Evolutionary conservation across 225 moss, liverwort and hornwort species (phyloP).

Genomic region (Sphagnum contortum): DNA sequence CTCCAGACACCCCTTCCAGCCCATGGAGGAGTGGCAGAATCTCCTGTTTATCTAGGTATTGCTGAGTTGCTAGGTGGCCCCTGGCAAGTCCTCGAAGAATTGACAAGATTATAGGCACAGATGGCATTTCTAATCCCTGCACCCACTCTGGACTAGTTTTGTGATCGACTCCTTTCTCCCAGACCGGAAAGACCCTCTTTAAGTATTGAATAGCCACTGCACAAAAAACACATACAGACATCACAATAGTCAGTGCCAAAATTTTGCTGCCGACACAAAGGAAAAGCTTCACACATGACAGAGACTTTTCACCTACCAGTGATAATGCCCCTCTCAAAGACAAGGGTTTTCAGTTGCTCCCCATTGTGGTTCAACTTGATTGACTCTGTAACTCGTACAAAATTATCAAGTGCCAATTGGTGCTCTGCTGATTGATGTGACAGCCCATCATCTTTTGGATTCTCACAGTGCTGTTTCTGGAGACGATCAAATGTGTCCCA

Average conservation of each 20-base stretch:
- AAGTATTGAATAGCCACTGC: constrained; percentile 77
- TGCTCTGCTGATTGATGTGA: constrained; percentile 66
- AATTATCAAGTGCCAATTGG: constrained; percentile 86
- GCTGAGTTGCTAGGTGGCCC: constrained; percentile 72
- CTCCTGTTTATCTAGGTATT: constrained; percentile 68
- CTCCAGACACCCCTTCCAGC: constrained; percentile 91
- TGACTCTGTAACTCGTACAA: constrained; percentile 94
- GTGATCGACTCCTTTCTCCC: constrained; percentile 79
- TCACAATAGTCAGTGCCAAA: background rate
- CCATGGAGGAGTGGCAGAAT: constrained; percentile 83
- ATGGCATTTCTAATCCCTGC: constrained; percentile 97
- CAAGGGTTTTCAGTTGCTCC: constrained; percentile 73
- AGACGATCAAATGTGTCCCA: constrained; percentile 89
- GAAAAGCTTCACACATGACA: background rate
- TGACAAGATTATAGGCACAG: constrained; percentile 89
- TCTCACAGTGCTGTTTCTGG: constrained; percentile 69
- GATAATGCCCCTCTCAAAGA: constrained; percentile 77
- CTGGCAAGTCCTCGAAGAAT: constrained; percentile 88
- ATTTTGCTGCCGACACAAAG: background rate
- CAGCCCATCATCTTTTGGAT: constrained; percentile 59
- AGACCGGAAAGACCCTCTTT: constrained; percentile 68
- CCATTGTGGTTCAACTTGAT: constrained; percentile 88
- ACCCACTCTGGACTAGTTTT: constrained; percentile 93
- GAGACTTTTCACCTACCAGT: constrained; percentile 28
- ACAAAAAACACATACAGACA: constrained; percentile 4